These are phyloP conservation scores for Oryza coarctata DNA, from an alignment of 176 grass and related monocot species.

Conservation along the genomic window DNA sequence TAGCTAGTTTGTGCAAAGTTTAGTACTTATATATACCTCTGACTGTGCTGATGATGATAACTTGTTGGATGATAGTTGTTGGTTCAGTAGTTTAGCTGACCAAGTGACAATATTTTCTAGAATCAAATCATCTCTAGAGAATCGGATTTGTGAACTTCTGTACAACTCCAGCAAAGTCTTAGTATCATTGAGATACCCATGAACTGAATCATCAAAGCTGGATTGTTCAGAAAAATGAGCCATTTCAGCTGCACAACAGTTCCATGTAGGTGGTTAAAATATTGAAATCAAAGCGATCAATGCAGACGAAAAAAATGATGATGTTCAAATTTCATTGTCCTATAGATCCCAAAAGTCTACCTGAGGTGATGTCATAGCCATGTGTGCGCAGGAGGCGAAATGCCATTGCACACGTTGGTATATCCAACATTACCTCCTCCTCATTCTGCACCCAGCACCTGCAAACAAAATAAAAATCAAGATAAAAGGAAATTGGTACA, in stretches of 20 bases:
- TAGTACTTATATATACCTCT: too few relatives aligned
- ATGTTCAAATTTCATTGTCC: too few relatives aligned
- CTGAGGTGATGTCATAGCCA: conserved; percentile 70
- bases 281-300: too few relatives aligned
- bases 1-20: too few relatives aligned
- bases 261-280: not conserved
- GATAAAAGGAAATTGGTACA: too few relatives aligned
- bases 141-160: conserved; percentile 62
- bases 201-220: conserved; percentile 51
- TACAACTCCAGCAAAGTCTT: conserved; percentile 67
- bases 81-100: conserved; percentile 54
- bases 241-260: conserved; percentile 51
- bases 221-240: conserved; percentile 38
- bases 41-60: too few relatives aligned
- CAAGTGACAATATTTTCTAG: conserved; percentile 62
- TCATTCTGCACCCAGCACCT: conserved; percentile 71
- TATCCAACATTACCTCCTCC: conserved; percentile 54
- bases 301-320: too few relatives aligned
- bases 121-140: conserved; percentile 49
- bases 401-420: conserved; percentile 65
- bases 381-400: conserved; percentile 72
- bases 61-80: not conserved
- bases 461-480: conserved; percentile 31
- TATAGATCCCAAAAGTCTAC: not conserved
- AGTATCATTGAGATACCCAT: conserved; percentile 73